phyloP scores from a whole-genome alignment of 2,329 filamentous ascomycete genomes.

The Paraphoma sp. region DNA sequence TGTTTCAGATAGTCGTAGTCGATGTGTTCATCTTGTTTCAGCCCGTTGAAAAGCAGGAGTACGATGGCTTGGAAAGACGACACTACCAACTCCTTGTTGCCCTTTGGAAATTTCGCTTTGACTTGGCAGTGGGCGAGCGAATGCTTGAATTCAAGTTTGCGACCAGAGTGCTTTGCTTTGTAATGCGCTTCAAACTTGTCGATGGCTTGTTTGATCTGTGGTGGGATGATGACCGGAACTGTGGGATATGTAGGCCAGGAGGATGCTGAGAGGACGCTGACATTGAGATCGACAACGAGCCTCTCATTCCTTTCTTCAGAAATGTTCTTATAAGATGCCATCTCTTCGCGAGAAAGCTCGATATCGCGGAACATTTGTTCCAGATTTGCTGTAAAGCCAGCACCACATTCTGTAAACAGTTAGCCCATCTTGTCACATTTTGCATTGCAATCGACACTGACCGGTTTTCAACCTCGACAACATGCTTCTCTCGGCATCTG shows the following conservation, averaged over 20 bases:
- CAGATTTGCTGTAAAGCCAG: conserved; percentile 93
- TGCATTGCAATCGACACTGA: conserved; percentile 30
- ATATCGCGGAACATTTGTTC: conserved; percentile 99
- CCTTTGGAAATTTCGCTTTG: conserved; percentile 79
- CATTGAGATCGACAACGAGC: conserved; percentile 72
- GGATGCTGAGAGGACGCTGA: conserved; percentile 88
- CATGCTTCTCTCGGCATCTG: conserved; percentile 96
- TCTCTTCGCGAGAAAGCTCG: conserved; percentile 89
- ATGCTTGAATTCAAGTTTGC: conserved; percentile 90
- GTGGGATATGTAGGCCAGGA: conserved; percentile 95
- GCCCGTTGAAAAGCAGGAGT: conserved; percentile 84
- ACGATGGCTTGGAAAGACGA: conserved; percentile 93
- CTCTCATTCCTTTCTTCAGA: conserved; percentile 65
- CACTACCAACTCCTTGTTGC: conserved; percentile 85
- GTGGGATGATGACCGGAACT: conserved; percentile 74
- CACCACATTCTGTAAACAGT: conserved; percentile 74
- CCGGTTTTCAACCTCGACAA: conserved; percentile 82
- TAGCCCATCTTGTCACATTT: conserved; percentile 9
- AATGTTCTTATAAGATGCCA: conserved; percentile 82
- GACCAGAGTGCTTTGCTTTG: conserved; percentile 85
- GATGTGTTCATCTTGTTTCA: conserved; percentile 68
- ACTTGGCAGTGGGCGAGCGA: conserved; percentile 89
- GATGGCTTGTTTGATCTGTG: conserved; percentile 76
- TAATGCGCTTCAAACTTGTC: conserved; percentile 86
- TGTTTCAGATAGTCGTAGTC: conserved; percentile 77